Base-by-base conservation (phyloP, 768 basidiomycete species). In the Mycena chlorophos region DNA sequence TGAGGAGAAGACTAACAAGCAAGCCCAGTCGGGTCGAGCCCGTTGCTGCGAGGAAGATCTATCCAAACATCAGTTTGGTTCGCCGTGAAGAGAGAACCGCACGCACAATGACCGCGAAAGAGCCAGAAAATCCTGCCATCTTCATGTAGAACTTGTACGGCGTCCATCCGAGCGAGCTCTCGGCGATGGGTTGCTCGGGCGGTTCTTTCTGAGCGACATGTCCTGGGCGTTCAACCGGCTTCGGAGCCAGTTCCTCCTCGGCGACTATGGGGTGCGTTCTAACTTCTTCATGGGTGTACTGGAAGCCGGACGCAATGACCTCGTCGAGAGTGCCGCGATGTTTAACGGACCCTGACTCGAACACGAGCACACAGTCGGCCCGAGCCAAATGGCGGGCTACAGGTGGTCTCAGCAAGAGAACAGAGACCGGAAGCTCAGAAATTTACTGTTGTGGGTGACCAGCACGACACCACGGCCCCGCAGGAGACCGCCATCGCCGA, bases 301-400 rank as follows among this genome's bases (percentile, higher is more conserved):
- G 23, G 25, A 49, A 55, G 5, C 54, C 54, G 10, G 47, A 13
- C 13, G 64, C 55, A 49, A 82, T 65, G 4, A 84, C 71, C 40
- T 80, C 74, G 49, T 71, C 56, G 61, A 86, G 82, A 0, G 80
- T 82, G 3, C 85, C 85, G 20, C 75, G 69, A 66, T 86, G 82
- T 50, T 85, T 63, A 46, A 86, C 73, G 34, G 76, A 63, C 0
- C 85, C 85, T 2, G 76, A 77, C 49, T 83, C 83, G 78, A 86
- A 83, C 57, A 86, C 82, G 56, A 80, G 76, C 48, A 83, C 81
- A 51, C 72, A 65, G 58, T 82, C 72, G 2, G 83, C 83, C 58
- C 81, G 76, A 68, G 77, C 79, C 72, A 84, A 78, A 80, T 19
- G 78, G 68, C 37, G 76, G 71, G 48, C 78, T 77, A 28, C 78